phyloP scores from a whole-genome alignment of 2,329 filamentous ascomycete genomes.

The Drechslerella coelobrocha region DNA sequence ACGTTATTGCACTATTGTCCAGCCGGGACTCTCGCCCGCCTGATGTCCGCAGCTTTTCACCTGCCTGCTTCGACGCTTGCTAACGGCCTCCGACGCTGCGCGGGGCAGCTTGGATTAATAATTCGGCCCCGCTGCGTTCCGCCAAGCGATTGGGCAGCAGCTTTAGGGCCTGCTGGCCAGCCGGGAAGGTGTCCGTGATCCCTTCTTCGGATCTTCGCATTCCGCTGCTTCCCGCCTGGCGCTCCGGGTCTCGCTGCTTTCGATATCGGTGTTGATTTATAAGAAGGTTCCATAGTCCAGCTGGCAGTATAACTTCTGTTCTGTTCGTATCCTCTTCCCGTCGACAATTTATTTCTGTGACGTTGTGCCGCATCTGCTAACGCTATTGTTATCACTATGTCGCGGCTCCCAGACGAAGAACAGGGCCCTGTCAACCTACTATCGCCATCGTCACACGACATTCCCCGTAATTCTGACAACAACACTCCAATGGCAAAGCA shows the following conservation, averaged over 20 bases:
- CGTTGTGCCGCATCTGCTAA: too few relatives aligned
- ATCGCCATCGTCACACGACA: too few relatives aligned
- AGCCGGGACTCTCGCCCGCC: too few relatives aligned
- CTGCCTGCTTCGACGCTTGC: too few relatives aligned
- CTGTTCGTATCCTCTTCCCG: not conserved
- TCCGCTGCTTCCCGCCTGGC: not conserved
- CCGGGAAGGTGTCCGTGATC: too few relatives aligned
- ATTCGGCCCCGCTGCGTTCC: not conserved
- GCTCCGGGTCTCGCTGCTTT: not conserved
- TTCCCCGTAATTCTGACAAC: not conserved
- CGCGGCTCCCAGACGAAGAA: constrained; percentile 12
- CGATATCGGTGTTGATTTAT: too few relatives aligned
- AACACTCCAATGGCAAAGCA: constrained; percentile 27
- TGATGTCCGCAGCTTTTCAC: too few relatives aligned
- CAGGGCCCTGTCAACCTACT: not conserved
- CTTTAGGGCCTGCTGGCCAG: not conserved
- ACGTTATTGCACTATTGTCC: too few relatives aligned
- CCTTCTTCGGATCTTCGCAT: too few relatives aligned
- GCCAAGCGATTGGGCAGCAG: not conserved
- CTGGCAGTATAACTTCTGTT: not conserved
- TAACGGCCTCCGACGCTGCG: not conserved
- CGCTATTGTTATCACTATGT: too few relatives aligned
- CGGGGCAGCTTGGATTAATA: not conserved
- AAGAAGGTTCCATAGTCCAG: not conserved
- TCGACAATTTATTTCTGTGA: too few relatives aligned